These are phyloP conservation scores for Terfezia boudieri DNA, from an alignment of 495 filamentous ascomycete species.

Conservation along the genomic window DNA sequence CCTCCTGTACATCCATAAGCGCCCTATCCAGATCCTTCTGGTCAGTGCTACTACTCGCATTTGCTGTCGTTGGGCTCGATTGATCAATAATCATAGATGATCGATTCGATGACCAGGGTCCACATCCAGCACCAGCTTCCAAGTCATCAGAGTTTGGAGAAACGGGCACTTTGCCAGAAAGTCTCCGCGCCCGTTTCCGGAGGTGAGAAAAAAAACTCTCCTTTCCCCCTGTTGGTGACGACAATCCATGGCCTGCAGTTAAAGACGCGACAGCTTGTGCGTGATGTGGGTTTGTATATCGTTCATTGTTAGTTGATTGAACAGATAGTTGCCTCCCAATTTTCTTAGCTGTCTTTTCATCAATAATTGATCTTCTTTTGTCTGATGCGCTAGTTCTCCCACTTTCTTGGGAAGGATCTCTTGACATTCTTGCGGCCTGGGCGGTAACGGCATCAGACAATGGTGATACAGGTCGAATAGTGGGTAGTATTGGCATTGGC, in stretches of 20 bases:
- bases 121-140: constrained; percentile 77
- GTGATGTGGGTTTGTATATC: constrained; percentile 55
- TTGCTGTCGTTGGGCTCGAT: constrained; percentile 26
- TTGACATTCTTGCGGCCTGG: constrained; percentile 33
- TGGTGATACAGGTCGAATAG: constrained; percentile 84
- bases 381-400: neutral
- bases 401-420: constrained; percentile 1
- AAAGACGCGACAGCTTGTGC: constrained; percentile 47
- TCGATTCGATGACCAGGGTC: constrained; percentile 61
- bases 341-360: constrained; percentile 67
- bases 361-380: constrained; percentile 17
- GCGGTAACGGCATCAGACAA: constrained; percentile 80
- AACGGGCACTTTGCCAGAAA: constrained; percentile 66
- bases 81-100: constrained; percentile 64
- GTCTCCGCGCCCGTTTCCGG: constrained; percentile 72
- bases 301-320: constrained; percentile 82
- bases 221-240: constrained; percentile 47
- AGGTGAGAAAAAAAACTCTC: constrained; percentile 97
- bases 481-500: constrained; percentile 93
- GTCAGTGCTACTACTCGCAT: constrained; percentile 34
- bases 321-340: constrained; percentile 89
- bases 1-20: constrained; percentile 40
- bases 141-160: constrained; percentile 60
- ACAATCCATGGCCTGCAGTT: constrained; percentile 24
- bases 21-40: constrained; percentile 58